Conservation (phyloP, 2,329 filamentous ascomycete species). For the Exophiala phaeomuriformis region DNA sequence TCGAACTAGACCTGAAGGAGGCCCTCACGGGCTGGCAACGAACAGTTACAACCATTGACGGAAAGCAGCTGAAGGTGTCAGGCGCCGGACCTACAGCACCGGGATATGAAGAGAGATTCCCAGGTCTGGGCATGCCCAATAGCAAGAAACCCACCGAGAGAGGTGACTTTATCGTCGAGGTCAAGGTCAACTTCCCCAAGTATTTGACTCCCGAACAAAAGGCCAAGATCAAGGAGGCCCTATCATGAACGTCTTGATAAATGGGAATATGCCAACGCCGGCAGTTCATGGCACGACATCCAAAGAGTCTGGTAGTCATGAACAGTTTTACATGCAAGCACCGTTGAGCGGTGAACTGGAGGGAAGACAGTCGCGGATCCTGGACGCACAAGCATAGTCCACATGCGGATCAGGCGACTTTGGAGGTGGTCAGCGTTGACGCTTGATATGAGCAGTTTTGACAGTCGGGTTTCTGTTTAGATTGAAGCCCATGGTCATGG, state of each 20-base stretch:
- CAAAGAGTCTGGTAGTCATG: too few relatives aligned
- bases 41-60: constrained; percentile 89
- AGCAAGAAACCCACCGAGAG: constrained; percentile 79
- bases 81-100: constrained; percentile 80
- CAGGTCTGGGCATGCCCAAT: constrained; percentile 85
- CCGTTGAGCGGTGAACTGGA: too few relatives aligned
- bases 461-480: too few relatives aligned
- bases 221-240: constrained; percentile 67
- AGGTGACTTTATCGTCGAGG: constrained; percentile 80
- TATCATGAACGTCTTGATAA: constrained; percentile 35
- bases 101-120: constrained; percentile 72
- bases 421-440: too few relatives aligned
- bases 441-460: too few relatives aligned
- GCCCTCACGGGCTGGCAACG: constrained; percentile 88
- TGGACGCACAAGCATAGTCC: too few relatives aligned
- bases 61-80: constrained; percentile 71
- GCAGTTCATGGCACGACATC: not conserved
- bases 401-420: too few relatives aligned
- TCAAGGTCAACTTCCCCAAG: constrained; percentile 88
- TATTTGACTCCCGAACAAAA: constrained; percentile 72
- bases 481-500: too few relatives aligned
- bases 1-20: constrained; percentile 85
- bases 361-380: too few relatives aligned
- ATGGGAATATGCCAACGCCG: too few relatives aligned
- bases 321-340: too few relatives aligned